phyloP scores from a whole-genome alignment of 2,329 filamentous ascomycete species.

The Claviceps africana region DNA sequence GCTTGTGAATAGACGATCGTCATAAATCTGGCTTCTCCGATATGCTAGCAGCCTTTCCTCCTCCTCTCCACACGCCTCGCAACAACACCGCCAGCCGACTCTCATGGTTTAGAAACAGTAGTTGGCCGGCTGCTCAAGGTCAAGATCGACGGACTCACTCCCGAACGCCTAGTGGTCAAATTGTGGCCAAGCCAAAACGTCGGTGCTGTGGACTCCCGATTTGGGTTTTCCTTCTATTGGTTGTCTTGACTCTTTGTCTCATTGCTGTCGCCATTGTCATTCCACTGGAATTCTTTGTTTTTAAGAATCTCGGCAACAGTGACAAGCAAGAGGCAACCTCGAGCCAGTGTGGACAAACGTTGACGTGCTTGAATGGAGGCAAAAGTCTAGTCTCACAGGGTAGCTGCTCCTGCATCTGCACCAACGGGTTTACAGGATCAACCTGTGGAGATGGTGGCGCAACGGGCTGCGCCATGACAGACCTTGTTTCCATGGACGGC shows the following conservation, averaged over 20 bases:
- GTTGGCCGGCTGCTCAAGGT: constrained; percentile 34
- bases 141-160: constrained; percentile 7
- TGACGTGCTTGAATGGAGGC: constrained; percentile 68
- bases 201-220: constrained; percentile 73
- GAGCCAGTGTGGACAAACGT: constrained; percentile 42
- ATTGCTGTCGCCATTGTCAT: constrained; percentile 72
- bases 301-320: constrained; percentile 31
- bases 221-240: constrained; percentile 57
- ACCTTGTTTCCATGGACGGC: constrained; percentile 26
- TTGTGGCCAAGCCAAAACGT: constrained; percentile 23
- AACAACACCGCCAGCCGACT: constrained; percentile 29
- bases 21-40: constrained; percentile 44
- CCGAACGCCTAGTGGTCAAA: constrained; percentile 6
- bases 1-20: constrained; percentile 23
- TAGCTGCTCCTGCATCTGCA: constrained; percentile 74
- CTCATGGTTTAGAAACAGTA: constrained; percentile 31
- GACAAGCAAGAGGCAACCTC: constrained; percentile 24
- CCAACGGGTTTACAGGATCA: constrained; percentile 64
- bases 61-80: constrained; percentile 37
- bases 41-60: constrained; percentile 52
- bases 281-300: constrained; percentile 53
- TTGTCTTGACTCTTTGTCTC: constrained; percentile 54
- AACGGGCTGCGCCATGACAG: constrained; percentile 39
- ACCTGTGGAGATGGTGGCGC: constrained; percentile 34
- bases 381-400: constrained; percentile 54